Evolutionary conservation across 129 eudicot species (phyloP), one percentile per base, ranked within the genome.

Genomic region (Chrysanthemum seticuspe): DNA sequence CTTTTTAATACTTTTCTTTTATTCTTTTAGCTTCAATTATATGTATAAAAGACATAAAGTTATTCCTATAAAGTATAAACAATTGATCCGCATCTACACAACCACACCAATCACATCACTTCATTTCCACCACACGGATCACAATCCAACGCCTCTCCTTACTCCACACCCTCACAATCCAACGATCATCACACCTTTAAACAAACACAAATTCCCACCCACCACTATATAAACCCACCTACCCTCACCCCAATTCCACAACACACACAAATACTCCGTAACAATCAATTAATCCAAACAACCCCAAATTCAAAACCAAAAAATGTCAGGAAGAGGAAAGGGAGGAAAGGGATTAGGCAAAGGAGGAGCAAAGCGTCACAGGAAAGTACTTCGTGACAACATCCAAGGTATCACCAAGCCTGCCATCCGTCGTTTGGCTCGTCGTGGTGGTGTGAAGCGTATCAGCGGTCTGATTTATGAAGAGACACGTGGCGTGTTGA

Each of bases 371-470:
- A 67, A 67, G 47, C 72, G 72, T 3, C 72, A 67, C 21, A 40
- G 72, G 12, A 67, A 67, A 13, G 72, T 67, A 13, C 72, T 67
- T 2, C 72, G 72, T 0, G 72, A 67, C 16, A 67, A 67, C 72
- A 67, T 67, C 19, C 72, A 67, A 57, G 72, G 72, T 4, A 67
- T 67, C 55, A 65, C 70, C 29, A 65, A 65, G 49, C 70, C 70
- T 13, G 70, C 70, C 53, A 65, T 65, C 15, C 70, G 70, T 10
- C 70, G 70, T 65, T 9, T 65, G 14, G 70, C 70, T 4, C 44
- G 70, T n/a, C 55, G 70, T 44, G 70, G 70, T 9, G 70, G 70
- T 19, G 70, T 65, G 21, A 65, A 65, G 70, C 70, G 70, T 40
- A 65, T 65, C 70, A 65, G 70, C 21, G 70, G 70, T 44, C 13